phyloP scores from a whole-genome alignment of 768 basidiomycete genomes.

The Calocera viscosa region DNA sequence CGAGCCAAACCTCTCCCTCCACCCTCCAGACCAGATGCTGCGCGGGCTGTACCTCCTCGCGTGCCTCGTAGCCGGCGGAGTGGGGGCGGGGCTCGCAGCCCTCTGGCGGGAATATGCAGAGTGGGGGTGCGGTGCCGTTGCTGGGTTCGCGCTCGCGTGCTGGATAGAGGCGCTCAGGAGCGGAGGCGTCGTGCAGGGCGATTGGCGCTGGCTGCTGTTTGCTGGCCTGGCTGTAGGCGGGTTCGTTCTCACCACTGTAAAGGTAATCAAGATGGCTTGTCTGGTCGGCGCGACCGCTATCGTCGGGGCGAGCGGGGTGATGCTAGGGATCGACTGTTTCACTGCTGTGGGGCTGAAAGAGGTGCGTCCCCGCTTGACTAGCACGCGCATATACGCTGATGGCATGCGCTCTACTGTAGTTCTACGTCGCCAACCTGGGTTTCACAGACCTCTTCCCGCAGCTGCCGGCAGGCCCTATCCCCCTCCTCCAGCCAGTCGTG shows the following conservation, averaged over 20 bases:
- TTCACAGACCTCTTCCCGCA: slow-evolving; percentile 70
- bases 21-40: slow-evolving; percentile 62
- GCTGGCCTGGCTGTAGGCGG: slow-evolving; percentile 74
- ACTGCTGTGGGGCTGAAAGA: slow-evolving; percentile 87
- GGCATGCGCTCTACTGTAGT: slow-evolving; percentile 38
- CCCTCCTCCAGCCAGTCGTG: slow-evolving; percentile 80
- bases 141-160: slow-evolving; percentile 74
- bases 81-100: slow-evolving; percentile 73
- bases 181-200: slow-evolving; percentile 56
- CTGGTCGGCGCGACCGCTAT: slow-evolving; percentile 76
- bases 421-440: slow-evolving; percentile 92
- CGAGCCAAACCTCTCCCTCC: slow-evolving; percentile 49
- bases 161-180: slow-evolving; percentile 77
- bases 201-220: slow-evolving; percentile 63
- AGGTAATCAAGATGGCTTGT: slow-evolving; percentile 76
- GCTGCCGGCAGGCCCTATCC: slow-evolving; percentile 53
- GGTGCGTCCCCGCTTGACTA: slow-evolving; percentile 33
- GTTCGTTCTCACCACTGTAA: slow-evolving; percentile 74
- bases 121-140: slow-evolving; percentile 59
- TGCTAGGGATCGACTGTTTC: slow-evolving; percentile 88
- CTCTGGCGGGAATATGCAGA: slow-evolving; percentile 88
- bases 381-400: slow-evolving; percentile 10
- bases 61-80: slow-evolving; percentile 62
- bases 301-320: slow-evolving; percentile 82
- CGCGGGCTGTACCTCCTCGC: slow-evolving; percentile 87